Evolutionary conservation across 2,329 filamentous ascomycete species (phyloP), one percentile per base, ranked within the genome.

Genomic region (Stachybotrys chartarum): DNA sequence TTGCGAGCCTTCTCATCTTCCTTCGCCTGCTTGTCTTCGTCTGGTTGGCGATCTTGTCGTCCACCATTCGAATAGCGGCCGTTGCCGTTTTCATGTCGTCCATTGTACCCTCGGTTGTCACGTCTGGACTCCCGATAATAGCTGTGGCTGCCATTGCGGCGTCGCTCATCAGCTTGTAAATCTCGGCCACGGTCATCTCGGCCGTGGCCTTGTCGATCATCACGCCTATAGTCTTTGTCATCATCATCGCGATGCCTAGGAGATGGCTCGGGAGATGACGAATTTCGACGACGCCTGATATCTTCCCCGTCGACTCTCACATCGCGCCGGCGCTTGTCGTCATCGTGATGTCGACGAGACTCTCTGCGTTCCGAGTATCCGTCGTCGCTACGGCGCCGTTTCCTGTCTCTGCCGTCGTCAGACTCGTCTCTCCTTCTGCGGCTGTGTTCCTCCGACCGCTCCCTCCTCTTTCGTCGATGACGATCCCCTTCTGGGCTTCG

Each of bases 1-100:
- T 84, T 89, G 30, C 80, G 79, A 12, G 84, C 83, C n/a, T 79
- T 78, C 58, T 87, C 84, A 24, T 82, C 80, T 18, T 79, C 79
- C 7, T 67, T 69, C 5, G 71, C 69, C 16, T 61, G 58, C 8
- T 63, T 63, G 11, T 64, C 65, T 32, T 54, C 59, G 35, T 56
- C 54, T 12, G 55, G 44, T 3, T 57, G 58, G 31, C 54, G 59
- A 30, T 47, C 18, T 8, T 59, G 54, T 6, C 62, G 55, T 24
- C 59, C 58, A 30, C 64, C 59, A 24, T 65, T 59, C 10, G 64
- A 63, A 46, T 61, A 54, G 7, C 65, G 61, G 5, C 63, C 54
- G 17, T 59, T 56, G 54, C 66, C 56, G 32, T 51, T 7, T 7
- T 39, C 48, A 46, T 31, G n/a, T 16, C 35, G 42, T 12, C 45